Evolutionary conservation across 495 filamentous ascomycete genomes (phyloP).

Genomic region (Hypoxylon subgilvum): DNA sequence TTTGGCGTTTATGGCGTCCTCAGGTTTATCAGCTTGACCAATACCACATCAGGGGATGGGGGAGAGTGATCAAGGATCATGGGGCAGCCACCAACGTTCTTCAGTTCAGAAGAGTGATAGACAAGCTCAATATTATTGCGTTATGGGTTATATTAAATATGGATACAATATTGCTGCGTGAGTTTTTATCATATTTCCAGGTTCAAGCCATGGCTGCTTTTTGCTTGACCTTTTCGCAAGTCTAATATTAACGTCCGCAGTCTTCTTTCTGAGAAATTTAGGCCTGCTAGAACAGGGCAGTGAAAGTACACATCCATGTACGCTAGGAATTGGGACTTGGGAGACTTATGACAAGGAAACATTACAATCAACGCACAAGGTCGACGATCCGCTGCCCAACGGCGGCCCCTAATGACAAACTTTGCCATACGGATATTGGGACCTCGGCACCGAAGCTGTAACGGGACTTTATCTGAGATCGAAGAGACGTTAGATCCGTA

Average conservation of each 20-base stretch:
- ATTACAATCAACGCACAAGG: conserved; percentile 8
- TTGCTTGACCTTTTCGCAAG: too few species aligned
- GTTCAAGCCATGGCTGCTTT: too few species aligned
- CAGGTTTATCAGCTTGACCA: conserved; percentile 1
- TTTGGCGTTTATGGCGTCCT: conserved; percentile 14
- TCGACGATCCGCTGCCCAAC: conserved; percentile 30
- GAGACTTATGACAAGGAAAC: neutral
- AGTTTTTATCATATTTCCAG: too few species aligned
- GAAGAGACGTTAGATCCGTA: conserved; percentile 19
- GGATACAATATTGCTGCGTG: too few species aligned
- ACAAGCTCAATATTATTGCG: neutral
- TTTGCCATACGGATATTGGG: conserved; percentile 9
- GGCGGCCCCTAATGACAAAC: conserved; percentile 23
- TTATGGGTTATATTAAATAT: neutral
- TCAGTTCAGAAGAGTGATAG: neutral
- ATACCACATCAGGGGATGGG: neutral
- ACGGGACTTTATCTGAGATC: neutral
- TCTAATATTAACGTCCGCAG: too few species aligned
- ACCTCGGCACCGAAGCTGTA: conserved; percentile 24
- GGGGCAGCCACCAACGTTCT: neutral
- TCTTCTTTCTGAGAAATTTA: too few species aligned
- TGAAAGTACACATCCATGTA: too few species aligned
- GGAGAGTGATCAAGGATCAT: neutral
- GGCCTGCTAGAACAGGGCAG: too few species aligned
- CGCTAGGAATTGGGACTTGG: too few species aligned